Evolutionary conservation across 2,329 filamentous ascomycete species (phyloP).

Genomic region (Amesomyces nigricolor): DNA sequence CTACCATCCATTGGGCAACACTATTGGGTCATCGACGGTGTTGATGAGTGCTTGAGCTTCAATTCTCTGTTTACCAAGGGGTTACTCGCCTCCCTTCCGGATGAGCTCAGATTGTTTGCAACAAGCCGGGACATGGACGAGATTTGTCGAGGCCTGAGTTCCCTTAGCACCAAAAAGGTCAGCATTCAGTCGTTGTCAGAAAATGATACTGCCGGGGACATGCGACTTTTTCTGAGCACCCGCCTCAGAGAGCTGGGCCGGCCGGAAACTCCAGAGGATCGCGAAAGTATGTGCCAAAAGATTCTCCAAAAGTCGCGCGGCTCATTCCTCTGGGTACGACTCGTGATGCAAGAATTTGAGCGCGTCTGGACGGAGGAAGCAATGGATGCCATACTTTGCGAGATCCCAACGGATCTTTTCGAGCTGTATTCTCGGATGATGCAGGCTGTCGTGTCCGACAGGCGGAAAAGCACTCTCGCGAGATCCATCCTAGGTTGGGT

Average conservation of each 20-base stretch:
- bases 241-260: constrained; percentile 22
- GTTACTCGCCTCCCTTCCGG: constrained; percentile 21
- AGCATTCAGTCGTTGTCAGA: constrained; percentile 17
- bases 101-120: constrained; percentile 26
- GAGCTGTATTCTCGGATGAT: constrained; percentile 28
- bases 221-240: constrained; percentile 24
- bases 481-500: constrained; percentile 35
- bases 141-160: constrained; percentile 25
- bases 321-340: constrained; percentile 31
- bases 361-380: constrained; percentile 28
- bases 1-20: constrained; percentile 20
- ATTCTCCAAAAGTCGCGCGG: constrained; percentile 30
- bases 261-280: constrained; percentile 15
- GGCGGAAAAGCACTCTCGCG: constrained; percentile 22
- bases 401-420: constrained; percentile 27
- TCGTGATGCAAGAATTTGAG: constrained; percentile 30
- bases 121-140: constrained; percentile 28
- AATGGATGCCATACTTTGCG: constrained; percentile 26
- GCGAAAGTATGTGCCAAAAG: constrained; percentile 24
- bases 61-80: constrained; percentile 19
- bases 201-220: constrained; percentile 26
- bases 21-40: constrained; percentile 30
- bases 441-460: constrained; percentile 22
- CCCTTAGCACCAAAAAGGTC: constrained; percentile 19
- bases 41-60: constrained; percentile 30